phyloP scores from a whole-genome alignment of 352 stramenopile genomes.

The Hyaloperonospora arabidopsidis region DNA sequence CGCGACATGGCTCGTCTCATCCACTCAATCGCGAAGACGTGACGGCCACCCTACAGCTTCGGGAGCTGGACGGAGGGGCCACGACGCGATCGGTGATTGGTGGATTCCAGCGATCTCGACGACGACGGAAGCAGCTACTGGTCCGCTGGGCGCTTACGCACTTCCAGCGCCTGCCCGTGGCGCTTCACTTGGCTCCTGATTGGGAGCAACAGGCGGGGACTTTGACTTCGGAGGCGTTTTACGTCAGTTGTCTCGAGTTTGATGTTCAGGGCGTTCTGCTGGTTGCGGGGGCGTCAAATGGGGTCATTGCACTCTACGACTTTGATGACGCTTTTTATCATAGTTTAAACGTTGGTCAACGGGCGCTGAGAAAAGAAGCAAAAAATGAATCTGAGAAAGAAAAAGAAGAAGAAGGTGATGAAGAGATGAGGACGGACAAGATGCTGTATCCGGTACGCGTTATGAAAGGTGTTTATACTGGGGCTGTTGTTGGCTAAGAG shows the following conservation, averaged over 20 bases:
- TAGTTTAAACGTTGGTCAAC: constrained; percentile 45
- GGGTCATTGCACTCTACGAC: constrained; percentile 66
- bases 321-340: constrained; percentile 70
- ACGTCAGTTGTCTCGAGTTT: constrained; percentile 62
- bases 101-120: constrained; percentile 9
- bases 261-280: constrained; percentile 61
- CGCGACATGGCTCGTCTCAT: neutral
- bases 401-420: neutral
- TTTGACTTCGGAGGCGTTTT: constrained; percentile 32
- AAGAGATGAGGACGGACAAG: constrained; percentile 8
- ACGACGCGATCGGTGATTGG: constrained; percentile 7
- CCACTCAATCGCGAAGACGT: constrained; percentile 25
- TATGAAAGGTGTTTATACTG: too few relatives aligned
- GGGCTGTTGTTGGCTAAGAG: neutral
- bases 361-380: constrained; percentile 11
- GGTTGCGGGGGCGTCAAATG: constrained; percentile 51
- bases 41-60: constrained; percentile 29
- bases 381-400: neutral
- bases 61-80: constrained; percentile 32
- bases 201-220: constrained; percentile 33
- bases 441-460: constrained; percentile 34
- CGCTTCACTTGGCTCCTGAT: constrained; percentile 37
- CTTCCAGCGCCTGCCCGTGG: constrained; percentile 36
- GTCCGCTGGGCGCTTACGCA: constrained; percentile 47
- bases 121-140: constrained; percentile 39